Evolutionary conservation across 495 filamentous ascomycete species (phyloP), one percentile per base, ranked within the genome.

Genomic region (Penicillium argentinense): DNA sequence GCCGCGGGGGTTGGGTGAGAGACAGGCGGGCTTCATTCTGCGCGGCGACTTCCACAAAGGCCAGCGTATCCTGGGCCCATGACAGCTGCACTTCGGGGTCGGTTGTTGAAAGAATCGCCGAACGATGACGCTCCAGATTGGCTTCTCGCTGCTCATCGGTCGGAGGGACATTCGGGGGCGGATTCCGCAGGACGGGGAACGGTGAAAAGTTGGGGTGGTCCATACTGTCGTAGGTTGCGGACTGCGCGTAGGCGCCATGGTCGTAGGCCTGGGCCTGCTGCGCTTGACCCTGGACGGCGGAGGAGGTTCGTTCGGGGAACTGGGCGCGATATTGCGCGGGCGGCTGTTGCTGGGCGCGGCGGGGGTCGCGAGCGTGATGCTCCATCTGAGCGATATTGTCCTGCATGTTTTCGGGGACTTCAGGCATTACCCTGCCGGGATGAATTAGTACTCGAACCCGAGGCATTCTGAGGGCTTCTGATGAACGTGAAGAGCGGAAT

Each of bases 21-120:
- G 82, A 77, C 43, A 87, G 74, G 34, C 76, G 81, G 55, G 70
- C 76, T 65, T 79, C 83, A 59, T 81, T 83, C 67, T 77, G 86
- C 72, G 82, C 77, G 30, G 88, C 79, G 43, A 90, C 83, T 63
- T 97, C 95, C 27, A 95, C 88, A 71, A 88, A 96, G 30, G 85
- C 81, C 36, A 98, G 75, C 18, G 88, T 83, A 69, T 97, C 93
- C 63, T 95, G 85, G 29, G 95, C 93, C 93, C 93, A 98, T 24
- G 88, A 85, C 48, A 98, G 73, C 75, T 98, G 93, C 85, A 96
- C 92, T 48, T 95, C 86, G 25, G 92, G 90, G 61, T 98, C 91
- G 53, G 95, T 91, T 25, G 93, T 97, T 52, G 89, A 90, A 49
- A 98, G 74, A 14, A 98, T 91, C 32, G 85, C 77, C 46, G 83